These are phyloP conservation scores for Talaromyces sp. DNA, from an alignment of 2,329 filamentous ascomycete species.

Conservation along the genomic window DNA sequence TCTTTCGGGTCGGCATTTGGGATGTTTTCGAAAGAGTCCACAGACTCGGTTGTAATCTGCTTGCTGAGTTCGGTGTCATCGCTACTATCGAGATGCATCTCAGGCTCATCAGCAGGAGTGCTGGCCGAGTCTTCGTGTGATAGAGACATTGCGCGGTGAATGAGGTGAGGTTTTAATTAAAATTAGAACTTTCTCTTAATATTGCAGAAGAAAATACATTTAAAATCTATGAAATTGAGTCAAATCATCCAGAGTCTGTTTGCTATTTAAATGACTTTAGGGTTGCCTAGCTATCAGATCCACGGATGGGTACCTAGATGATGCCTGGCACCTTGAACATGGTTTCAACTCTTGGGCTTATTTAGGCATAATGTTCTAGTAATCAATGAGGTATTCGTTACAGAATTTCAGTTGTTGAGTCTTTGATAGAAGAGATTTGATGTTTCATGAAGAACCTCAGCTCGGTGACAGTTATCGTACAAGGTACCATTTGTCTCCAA, in stretches of 20 bases:
- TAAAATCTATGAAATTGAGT: too few species aligned
- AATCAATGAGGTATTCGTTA: neutral
- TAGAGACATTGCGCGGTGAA: neutral
- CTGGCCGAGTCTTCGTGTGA: neutral
- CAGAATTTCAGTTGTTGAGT: neutral
- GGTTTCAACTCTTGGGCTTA: too few species aligned
- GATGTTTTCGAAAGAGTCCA: neutral
- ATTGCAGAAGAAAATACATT: too few species aligned
- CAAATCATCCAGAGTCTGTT: too few species aligned
- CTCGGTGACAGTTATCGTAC: neutral
- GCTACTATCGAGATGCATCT: neutral
- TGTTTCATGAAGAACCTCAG: neutral
- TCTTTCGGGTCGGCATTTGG: neutral
- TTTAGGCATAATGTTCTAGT: neutral
- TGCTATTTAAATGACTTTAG: neutral
- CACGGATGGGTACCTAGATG: neutral
- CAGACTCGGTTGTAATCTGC: neutral
- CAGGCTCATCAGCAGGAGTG: neutral
- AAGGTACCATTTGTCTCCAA: neutral
- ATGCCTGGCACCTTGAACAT: neutral
- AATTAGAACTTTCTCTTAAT: too few species aligned
- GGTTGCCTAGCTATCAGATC: neutral
- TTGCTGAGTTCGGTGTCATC: neutral
- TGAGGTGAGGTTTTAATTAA: neutral
- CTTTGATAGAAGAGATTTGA: neutral